phyloP scores from a whole-genome alignment of 495 filamentous ascomycete genomes.

The Penicillium paradoxum region DNA sequence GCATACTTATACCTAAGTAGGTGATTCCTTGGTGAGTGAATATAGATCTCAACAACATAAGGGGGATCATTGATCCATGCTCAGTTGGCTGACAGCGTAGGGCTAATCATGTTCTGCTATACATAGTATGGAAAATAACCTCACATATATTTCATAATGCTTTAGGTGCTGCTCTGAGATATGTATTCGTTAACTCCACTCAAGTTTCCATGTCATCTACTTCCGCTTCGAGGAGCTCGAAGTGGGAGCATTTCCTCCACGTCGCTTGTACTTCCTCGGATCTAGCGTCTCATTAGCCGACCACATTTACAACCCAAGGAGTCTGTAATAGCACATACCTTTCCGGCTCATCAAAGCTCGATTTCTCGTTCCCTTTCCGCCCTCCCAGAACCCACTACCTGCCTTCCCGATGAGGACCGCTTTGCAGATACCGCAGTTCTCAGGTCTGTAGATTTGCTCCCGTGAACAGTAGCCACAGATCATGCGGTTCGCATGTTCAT shows the following conservation, averaged over 20 bases:
- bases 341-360: conserved; percentile 65
- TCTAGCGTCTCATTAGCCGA: conserved; percentile 33
- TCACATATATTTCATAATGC: background rate
- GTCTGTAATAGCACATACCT: conserved; percentile 38
- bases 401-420: conserved; percentile 63
- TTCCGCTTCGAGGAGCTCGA: conserved; percentile 31
- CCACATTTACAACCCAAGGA: too few species aligned
- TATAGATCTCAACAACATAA: too few species aligned
- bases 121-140: background rate
- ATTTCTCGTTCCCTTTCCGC: conserved; percentile 79
- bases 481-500: conserved; percentile 86
- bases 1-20: too few species aligned
- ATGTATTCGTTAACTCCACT: background rate
- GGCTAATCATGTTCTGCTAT: too few species aligned
- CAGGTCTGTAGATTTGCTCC: conserved; percentile 77
- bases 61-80: too few species aligned
- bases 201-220: conserved; percentile 1
- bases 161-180: background rate
- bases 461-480: conserved; percentile 79
- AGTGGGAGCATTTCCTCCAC: conserved; percentile 29
- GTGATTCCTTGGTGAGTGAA: too few species aligned
- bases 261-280: conserved; percentile 64
- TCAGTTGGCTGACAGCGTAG: too few species aligned
- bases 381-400: conserved; percentile 85
- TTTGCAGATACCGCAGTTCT: conserved; percentile 75